Evolutionary conservation across 352 stramenopile species (phyloP), one percentile per base, ranked within the genome.

Genomic region (Pythium oligandrum): DNA sequence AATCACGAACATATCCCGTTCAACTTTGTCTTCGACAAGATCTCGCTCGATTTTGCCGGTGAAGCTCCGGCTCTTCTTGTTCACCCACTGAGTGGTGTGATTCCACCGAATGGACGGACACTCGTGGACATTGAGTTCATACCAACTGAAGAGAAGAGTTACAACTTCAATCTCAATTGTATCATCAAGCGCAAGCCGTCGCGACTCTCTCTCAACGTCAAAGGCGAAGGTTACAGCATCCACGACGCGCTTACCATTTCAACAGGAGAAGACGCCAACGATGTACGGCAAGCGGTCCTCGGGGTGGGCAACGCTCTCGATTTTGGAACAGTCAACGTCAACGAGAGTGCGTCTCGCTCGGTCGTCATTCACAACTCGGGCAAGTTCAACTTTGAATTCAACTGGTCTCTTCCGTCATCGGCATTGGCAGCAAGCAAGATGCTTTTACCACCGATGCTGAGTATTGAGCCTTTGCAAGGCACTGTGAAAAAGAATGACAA

Each of bases 351-450:
- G 1, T 53, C 73, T 4, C 85, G 83, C 8, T 71, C 56, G 0
- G 62, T 98, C 3, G 68, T 81, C 39, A 89, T 98, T 44, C 68
- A 90, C 44, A 98, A 98, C 64, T 75, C 64, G 1, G 93, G 93
- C 37, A 98, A 98, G 57, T 98, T 98, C 64, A 97, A 96, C 61
- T 97, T 98, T 59, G 93, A 98, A 42, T 98, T 97, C 55, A 78
- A 78, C 32, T 96, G 90, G 78, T 84, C 51, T 51, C 61, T 76
- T 40, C 36, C 52, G 8, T 26, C 26, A 1, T 30, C 35, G 11
- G 12, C 48, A 5, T 32, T 31, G 42, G 12, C 31, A 4, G n/a
- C 12, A 32, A 8, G 17, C 32, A 37, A 6, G 12, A n/a, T 10
- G 3, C 51, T 31, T 38, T 4, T n/a, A 32, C 45, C 4, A 17